Base-by-base conservation (phyloP, 1,139 yeast genomes). In the Debaryomyces fabryi region DNA sequence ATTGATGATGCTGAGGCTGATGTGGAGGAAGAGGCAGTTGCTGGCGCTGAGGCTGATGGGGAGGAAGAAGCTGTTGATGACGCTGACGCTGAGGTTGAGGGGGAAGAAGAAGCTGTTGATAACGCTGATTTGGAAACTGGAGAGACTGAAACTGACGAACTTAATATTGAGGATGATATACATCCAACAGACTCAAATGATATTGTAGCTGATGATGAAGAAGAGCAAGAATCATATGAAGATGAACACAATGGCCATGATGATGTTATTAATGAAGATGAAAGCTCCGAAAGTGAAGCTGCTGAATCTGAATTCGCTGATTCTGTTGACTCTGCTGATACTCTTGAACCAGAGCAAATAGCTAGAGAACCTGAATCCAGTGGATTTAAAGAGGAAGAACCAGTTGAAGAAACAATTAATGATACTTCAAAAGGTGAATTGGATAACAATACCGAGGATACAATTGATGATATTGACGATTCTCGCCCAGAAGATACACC, bases 381-480 rank as follows among this genome's bases (percentile, higher is more conserved):
- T 24, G 41, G 15, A 13, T 12, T 29, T 6, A 8, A 12, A 8
- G 34, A 24, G 16, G 47, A 38, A 20, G 52, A 49, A 42, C 45
- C 47, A n/a, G 49, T 39, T 20, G 47, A 45, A 15, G 50, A 46
- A 23, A 42, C 36, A 35, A n/a, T 43, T 7, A 40, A 7, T 10
- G 39, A 23, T 13, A 32, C 15, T 20, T 12, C 38, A 3, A 6
- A 35, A 3, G 25, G 5, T 5, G 25, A 35, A n/a, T 18, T 12
- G 20, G 52, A 50, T 16, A 45, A 37, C 12, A 47, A 32, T 13
- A 50, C 36, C 30, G 55, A 45, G 30, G 48, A 49, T 18, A 39
- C 39, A 13, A 46, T 41, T 39, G 53, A 35, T 33, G 39, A 43
- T 20, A 42, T 39, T 24, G 38, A 32, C n/a, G 38, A 35, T 6